Base-by-base conservation (phyloP, 805 yeast species). In the Zygosaccharomyces lentus region DNA sequence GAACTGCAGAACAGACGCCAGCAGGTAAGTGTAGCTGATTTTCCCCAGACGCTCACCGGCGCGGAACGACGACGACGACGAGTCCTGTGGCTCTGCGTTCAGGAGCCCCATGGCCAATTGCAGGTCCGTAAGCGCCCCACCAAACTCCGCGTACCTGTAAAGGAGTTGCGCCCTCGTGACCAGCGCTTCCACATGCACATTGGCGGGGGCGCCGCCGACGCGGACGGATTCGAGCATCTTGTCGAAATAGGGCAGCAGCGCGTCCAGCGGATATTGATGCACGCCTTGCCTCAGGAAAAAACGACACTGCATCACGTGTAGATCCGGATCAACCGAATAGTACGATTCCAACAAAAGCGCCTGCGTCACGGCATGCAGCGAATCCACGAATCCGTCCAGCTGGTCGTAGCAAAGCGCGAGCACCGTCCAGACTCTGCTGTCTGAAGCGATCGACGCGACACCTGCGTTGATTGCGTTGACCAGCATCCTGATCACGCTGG, bases 81-180 rank as follows among this genome's bases (percentile, higher is more conserved):
- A 19, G 21, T 19, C 21, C 31, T 40, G 49, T 29, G 36, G 43
- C 10, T 41, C 43, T 2, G 24, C 29, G 32, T 53, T 47, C 27
- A 57, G 25, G 9, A 55, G 41, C 17, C 32, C 42, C 15, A 57
- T 47, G 7, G 50, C 45, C 24, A 45, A 44, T 7, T 43, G 23
- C 32, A 57, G 29, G 15, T 57, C 59, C 23, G 47, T 36, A 8
- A 43, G 41, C 23, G 54, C 51, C 32, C 40, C 46, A 6, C 37
- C 48, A 15, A 42, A 38, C n/a, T 50, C 41, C 3, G 47, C 36
- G 17, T 48, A 39, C 43, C 52, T 57, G n/a, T 47, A 46, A 27
- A 51, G 54, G 32, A 57, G 34, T 34, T 57, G 61, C 4, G 58
- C 61, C 35, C 57, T 56, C 6, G 59, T 47, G 12, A 56, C 36